phyloP scores from a whole-genome alignment of 805 yeast species.

The Ogataea polymorpha region DNA sequence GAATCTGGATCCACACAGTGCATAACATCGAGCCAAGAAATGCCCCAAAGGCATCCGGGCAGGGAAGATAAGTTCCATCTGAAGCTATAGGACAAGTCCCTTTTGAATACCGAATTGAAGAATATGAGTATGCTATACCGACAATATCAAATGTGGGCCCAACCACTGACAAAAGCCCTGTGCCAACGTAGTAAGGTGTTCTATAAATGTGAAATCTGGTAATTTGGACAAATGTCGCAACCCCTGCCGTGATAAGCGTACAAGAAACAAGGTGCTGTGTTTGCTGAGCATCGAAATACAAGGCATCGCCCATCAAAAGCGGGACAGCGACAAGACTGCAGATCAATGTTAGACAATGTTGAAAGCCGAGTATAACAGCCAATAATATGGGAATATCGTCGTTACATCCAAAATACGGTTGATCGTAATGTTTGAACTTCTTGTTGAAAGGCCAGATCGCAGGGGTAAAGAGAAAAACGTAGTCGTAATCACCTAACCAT shows the following conservation, averaged over 20 bases:
- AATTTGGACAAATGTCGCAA: slow-evolving; percentile 64
- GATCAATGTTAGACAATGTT: slow-evolving; percentile 76
- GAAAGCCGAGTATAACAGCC: slow-evolving; percentile 69
- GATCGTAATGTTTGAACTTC: slow-evolving; percentile 42
- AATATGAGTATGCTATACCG: slow-evolving; percentile 61
- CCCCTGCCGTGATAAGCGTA: slow-evolving; percentile 58
- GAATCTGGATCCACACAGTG: slow-evolving; percentile 65
- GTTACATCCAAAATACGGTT: slow-evolving; percentile 72
- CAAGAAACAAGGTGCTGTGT: slow-evolving; percentile 64
- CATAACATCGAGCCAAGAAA: slow-evolving; percentile 65
- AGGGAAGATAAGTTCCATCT: slow-evolving; percentile 61
- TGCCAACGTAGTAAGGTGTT: slow-evolving; percentile 69
- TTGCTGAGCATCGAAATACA: slow-evolving; percentile 45
- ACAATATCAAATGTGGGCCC: slow-evolving; percentile 82
- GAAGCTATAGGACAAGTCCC: slow-evolving; percentile 57
- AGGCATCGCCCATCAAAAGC: slow-evolving; percentile 55
- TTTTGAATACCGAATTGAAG: slow-evolving; percentile 63
- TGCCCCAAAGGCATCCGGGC: slow-evolving; percentile 79
- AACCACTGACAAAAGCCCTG: slow-evolving; percentile 77
- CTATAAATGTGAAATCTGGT: slow-evolving; percentile 65
- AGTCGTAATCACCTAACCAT: slow-evolving; percentile 73
- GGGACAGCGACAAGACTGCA: slow-evolving; percentile 84
- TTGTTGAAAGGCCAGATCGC: slow-evolving; percentile 56
- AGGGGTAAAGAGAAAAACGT: slow-evolving; percentile 70
- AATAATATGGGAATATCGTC: slow-evolving; percentile 67